Conservation (phyloP, 1,284 basidiomycete genomes). For the Tilletia walkeri region DNA sequence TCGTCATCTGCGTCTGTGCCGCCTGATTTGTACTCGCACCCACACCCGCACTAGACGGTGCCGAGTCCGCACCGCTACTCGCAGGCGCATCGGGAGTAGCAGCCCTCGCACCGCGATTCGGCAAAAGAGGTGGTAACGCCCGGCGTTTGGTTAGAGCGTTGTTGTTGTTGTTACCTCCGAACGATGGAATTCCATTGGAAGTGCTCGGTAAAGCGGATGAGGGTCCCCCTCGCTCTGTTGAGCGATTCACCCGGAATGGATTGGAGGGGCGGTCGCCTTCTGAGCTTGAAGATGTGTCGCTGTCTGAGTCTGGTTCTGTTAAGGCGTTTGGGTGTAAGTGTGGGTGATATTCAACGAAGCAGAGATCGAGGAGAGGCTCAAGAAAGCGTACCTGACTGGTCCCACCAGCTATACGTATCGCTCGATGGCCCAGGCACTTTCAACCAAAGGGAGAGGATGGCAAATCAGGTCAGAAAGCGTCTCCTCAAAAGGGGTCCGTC, state of each 20-base stretch:
- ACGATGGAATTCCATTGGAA: background rate
- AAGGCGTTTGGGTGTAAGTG: background rate
- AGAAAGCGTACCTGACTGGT: background rate
- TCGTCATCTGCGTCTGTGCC: too few species aligned
- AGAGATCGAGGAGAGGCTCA: too few species aligned
- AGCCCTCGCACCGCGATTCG: background rate
- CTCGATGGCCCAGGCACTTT: conserved; percentile 5
- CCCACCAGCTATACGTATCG: conserved; percentile 9
- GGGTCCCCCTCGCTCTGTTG: background rate
- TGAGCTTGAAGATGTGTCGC: conserved; percentile 3
- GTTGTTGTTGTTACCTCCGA: background rate
- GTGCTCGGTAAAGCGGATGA: background rate
- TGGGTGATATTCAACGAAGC: background rate
- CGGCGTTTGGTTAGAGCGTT: background rate
- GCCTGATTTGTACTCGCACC: background rate
- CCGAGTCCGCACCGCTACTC: background rate
- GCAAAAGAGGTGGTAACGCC: background rate
- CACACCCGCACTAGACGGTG: background rate
- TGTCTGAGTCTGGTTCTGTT: conserved; percentile 9
- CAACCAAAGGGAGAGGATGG: background rate
- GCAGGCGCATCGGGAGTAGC: background rate
- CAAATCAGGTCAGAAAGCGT: background rate
- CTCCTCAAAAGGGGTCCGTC: background rate
- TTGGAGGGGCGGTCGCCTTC: background rate
- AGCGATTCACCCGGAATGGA: background rate